Conservation (phyloP, 148 eudicot genomes). For the Rhododendron simsii region DNA sequence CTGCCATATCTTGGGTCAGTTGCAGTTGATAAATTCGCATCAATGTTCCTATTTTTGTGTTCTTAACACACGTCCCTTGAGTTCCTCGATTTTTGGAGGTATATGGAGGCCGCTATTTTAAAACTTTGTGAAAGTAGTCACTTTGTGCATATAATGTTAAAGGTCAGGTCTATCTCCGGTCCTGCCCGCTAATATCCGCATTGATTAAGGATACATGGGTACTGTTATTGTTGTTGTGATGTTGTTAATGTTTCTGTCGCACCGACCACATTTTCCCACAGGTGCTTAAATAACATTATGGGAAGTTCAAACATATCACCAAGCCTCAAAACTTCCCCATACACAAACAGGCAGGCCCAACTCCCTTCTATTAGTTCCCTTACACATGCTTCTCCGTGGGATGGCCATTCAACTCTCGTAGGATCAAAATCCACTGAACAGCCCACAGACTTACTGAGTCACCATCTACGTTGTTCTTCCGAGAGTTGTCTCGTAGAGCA, state of each 20-base stretch:
- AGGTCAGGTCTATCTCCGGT: neutral
- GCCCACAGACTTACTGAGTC: constrained; percentile 14
- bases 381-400: neutral
- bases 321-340: neutral
- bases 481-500: constrained; percentile 42
- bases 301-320: neutral
- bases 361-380: neutral
- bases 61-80: neutral
- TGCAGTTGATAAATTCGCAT: neutral
- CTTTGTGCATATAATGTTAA: neutral
- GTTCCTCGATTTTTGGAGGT: neutral
- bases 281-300: neutral
- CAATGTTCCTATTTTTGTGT: neutral
- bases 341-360: neutral
- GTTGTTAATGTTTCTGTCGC: neutral
- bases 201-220: neutral
- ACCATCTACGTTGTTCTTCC: constrained; percentile 40
- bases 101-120: neutral
- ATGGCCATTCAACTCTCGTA: neutral
- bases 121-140: neutral
- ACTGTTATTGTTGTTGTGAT: neutral
- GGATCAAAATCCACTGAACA: constrained; percentile 2
- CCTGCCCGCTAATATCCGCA: neutral
- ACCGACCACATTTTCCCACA: neutral
- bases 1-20: neutral